Conservation (phyloP, 2,329 filamentous ascomycete genomes). For the Boeremia lycopersici region DNA sequence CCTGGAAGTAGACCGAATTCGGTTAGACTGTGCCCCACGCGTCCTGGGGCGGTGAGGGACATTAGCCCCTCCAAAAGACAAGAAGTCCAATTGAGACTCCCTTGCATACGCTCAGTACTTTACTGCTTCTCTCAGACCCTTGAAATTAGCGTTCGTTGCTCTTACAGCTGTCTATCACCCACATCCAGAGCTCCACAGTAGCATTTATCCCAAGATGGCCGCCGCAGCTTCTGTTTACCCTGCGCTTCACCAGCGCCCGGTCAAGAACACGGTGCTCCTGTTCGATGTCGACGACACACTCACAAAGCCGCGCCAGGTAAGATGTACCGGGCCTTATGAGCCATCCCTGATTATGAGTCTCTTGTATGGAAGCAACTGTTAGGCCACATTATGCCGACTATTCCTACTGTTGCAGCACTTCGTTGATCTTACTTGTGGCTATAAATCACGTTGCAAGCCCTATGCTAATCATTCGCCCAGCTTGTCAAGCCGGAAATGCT, state of each 20-base stretch:
- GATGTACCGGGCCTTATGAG: background rate
- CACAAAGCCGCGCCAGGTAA: constrained; percentile 77
- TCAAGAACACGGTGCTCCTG: constrained; percentile 91
- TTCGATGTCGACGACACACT: constrained; percentile 97
- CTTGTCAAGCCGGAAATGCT: constrained; percentile 81
- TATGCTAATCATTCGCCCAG: constrained; percentile 51
- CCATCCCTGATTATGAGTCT: background rate
- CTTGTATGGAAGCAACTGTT: too few relatives aligned
- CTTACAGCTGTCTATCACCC: background rate
- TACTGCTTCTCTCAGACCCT: background rate
- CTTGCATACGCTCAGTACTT: constrained; percentile 11
- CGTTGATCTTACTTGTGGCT: background rate
- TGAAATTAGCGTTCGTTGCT: background rate
- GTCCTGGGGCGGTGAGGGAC: constrained; percentile 28
- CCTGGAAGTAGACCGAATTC: constrained; percentile 13
- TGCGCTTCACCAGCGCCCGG: constrained; percentile 78
- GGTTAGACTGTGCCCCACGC: constrained; percentile 28
- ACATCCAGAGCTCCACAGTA: background rate
- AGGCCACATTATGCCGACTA: background rate
- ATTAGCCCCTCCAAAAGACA: constrained; percentile 29
- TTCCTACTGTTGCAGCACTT: background rate
- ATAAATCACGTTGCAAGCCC: background rate
- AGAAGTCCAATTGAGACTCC: constrained; percentile 16
- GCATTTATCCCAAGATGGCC: constrained; percentile 40
- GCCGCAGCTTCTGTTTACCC: constrained; percentile 63